Percentiles rank a stretch among this genome's conserved stretches.
phyloP scores from a whole-genome alignment of 345 rosid species.

The Draba incana region DNA sequence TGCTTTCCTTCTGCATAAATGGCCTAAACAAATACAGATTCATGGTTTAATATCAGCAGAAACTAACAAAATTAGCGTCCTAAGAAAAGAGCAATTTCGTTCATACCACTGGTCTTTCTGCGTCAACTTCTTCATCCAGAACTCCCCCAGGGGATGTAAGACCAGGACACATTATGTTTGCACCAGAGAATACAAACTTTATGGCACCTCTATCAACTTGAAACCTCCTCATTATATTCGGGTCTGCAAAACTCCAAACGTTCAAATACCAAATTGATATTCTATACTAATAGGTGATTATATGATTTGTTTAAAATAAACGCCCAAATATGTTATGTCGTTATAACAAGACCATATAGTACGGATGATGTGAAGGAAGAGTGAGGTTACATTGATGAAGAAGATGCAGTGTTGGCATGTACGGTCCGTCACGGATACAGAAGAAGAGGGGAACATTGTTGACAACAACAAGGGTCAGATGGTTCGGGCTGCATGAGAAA shows the following conservation, averaged over 20 bases:
- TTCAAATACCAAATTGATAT: conserved; percentile 7
- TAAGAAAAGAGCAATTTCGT: not conserved
- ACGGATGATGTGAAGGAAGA: conserved; percentile 20
- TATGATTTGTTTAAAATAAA: not conserved
- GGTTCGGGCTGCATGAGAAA: conserved; percentile 79
- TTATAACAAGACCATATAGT: conserved; percentile 15
- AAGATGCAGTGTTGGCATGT: conserved; percentile 95
- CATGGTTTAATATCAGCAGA: conserved; percentile 1
- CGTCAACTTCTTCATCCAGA: conserved; percentile 86
- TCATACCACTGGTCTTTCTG: conserved; percentile 94
- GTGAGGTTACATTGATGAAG: conserved; percentile 84
- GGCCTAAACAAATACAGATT: conserved; percentile 56
- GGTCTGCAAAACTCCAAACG: conserved; percentile 49
- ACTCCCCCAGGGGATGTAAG: conserved; percentile 97
- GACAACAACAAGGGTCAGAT: conserved; percentile 87
- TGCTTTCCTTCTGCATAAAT: conserved; percentile 99
- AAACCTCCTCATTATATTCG: conserved; percentile 88
- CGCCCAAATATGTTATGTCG: not conserved
- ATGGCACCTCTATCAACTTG: conserved; percentile 99
- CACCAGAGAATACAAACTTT: conserved; percentile 93
- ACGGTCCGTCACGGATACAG: conserved; percentile 95
- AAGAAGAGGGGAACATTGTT: conserved; percentile 92
- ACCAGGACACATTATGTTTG: conserved; percentile 99
- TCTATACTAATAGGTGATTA: conserved; percentile 17
- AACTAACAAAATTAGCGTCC: conserved; percentile 12